A percentile compares a stretch with the other conserved stretches of the same genome.
Conservation (phyloP, 169 alveolate genomes). For the Amoebophrya sp. region DNA sequence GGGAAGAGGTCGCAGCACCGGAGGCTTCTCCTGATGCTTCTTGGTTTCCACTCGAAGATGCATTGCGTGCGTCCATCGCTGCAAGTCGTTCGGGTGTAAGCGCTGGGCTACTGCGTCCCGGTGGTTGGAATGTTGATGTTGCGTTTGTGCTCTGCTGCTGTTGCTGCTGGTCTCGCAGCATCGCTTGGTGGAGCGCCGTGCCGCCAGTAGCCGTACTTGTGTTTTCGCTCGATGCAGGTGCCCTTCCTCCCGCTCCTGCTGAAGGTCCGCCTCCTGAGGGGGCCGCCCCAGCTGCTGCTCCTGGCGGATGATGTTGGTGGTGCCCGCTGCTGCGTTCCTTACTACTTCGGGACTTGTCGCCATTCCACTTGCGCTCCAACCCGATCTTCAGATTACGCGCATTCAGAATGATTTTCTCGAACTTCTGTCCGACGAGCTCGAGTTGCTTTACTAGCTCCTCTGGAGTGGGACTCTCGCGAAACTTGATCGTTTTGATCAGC, state of each 20-base stretch:
- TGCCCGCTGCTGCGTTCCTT: background rate
- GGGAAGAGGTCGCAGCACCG: no score
- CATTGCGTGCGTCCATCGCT: no score
- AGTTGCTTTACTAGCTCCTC: constrained; percentile 82
- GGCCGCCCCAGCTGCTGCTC: background rate
- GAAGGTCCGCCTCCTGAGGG: background rate
- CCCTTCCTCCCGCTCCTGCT: background rate
- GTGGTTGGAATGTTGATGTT: no score
- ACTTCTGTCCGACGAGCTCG: constrained; percentile 71
- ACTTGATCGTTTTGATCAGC: constrained; percentile 84
- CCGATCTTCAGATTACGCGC: constrained; percentile 72
- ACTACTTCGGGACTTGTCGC: background rate
- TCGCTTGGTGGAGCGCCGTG: background rate
- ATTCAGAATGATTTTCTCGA: constrained; percentile 73
- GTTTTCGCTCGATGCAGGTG: no score
- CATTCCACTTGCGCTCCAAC: constrained; percentile 43
- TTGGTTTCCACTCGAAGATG: no score
- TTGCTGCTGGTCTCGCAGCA: constrained; percentile 4
- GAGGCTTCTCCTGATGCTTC: no score
- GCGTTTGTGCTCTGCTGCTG: no score
- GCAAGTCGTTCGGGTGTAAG: no score
- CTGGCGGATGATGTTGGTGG: background rate
- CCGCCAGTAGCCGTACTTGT: background rate
- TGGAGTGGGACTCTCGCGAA: constrained; percentile 82
- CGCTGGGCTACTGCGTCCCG: no score